Conservation (phyloP, 2,329 filamentous ascomycete species). For the Fusarium fracticaudum region DNA sequence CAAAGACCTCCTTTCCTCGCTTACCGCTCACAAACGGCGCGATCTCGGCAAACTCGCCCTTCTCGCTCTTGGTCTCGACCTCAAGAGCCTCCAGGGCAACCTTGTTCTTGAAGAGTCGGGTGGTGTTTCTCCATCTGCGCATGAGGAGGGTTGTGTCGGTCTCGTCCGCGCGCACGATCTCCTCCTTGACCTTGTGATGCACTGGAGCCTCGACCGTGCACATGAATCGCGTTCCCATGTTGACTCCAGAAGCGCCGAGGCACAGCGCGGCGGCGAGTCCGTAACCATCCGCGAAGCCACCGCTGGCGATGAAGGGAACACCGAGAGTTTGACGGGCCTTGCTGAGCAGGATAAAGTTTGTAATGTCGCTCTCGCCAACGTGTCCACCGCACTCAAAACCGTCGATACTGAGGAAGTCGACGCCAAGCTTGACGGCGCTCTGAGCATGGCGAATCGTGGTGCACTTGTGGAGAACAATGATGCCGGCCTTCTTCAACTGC, state of each 20-base stretch:
- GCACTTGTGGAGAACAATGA: conserved; percentile 94
- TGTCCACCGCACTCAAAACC: conserved; percentile 97
- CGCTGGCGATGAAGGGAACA: conserved; percentile 93
- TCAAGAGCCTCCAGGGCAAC: conserved; percentile 82
- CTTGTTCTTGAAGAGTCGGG: conserved; percentile 88
- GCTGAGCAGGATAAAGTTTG: conserved; percentile 88
- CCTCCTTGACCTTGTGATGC: conserved; percentile 91
- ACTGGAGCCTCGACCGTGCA: conserved; percentile 93
- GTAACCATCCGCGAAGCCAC: conserved; percentile 94
- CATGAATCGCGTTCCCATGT: conserved; percentile 99
- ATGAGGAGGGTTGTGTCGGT: conserved; percentile 91
- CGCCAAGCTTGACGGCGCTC: conserved; percentile 90
- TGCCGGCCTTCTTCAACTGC: conserved; percentile 82
- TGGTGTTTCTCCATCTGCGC: conserved; percentile 92
- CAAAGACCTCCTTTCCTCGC: conserved; percentile 88
- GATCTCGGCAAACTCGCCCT: conserved; percentile 89
- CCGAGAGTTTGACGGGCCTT: conserved; percentile 84
- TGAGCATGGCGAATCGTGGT: conserved; percentile 94
- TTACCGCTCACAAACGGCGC: conserved; percentile 89
- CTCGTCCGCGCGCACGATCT: conserved; percentile 89
- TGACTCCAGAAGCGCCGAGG: conserved; percentile 91
- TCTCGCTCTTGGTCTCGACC: conserved; percentile 83
- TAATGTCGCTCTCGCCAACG: conserved; percentile 87
- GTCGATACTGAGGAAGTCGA: conserved; percentile 96
- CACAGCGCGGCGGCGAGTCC: conserved; percentile 91